phyloP scores from a whole-genome alignment of 1,284 basidiomycete genomes.

The Leccinum fallax region DNA sequence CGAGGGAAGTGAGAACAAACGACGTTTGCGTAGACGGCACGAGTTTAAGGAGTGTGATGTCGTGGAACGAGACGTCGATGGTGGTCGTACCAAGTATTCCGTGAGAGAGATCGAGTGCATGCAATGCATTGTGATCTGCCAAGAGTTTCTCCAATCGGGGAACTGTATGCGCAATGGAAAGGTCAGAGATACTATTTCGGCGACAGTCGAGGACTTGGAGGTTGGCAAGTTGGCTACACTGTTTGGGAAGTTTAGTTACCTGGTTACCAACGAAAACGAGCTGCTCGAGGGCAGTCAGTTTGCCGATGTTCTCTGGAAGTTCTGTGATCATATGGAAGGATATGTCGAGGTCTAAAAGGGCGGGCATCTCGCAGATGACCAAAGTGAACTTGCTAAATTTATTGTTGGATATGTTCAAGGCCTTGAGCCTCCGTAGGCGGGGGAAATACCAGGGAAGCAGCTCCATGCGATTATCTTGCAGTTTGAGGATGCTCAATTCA shows the following conservation, averaged over 20 bases:
- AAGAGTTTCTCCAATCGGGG: slow-evolving; percentile 69
- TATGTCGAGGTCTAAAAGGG: slow-evolving; percentile 85
- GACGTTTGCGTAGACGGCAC: slow-evolving; percentile 54
- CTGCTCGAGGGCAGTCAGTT: slow-evolving; percentile 69
- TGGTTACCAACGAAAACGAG: slow-evolving; percentile 91
- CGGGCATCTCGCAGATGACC: slow-evolving; percentile 76
- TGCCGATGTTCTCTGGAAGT: slow-evolving; percentile 81
- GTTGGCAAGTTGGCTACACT: slow-evolving; percentile 61
- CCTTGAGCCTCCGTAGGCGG: slow-evolving; percentile 69
- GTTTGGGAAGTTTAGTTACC: slow-evolving; percentile 75
- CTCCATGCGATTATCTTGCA: slow-evolving; percentile 94
- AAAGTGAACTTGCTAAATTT: slow-evolving; percentile 84
- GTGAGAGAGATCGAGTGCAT: slow-evolving; percentile 77
- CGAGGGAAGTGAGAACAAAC: slow-evolving; percentile 80
- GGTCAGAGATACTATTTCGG: slow-evolving; percentile 79
- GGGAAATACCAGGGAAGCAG: slow-evolving; percentile 87
- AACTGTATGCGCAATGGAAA: slow-evolving; percentile 69
- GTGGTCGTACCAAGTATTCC: slow-evolving; percentile 57
- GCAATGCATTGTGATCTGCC: slow-evolving; percentile 83
- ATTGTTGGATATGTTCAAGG: slow-evolving; percentile 97
- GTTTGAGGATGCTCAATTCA: slow-evolving; percentile 72
- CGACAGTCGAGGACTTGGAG: slow-evolving; percentile 81
- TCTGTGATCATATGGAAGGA: slow-evolving; percentile 92
- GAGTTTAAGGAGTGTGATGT: slow-evolving; percentile 80
- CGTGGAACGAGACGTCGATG: slow-evolving; percentile 78